Evolutionary conservation across 345 rosid genomes (phyloP).

Genomic region (Erucastrum elatum): DNA sequence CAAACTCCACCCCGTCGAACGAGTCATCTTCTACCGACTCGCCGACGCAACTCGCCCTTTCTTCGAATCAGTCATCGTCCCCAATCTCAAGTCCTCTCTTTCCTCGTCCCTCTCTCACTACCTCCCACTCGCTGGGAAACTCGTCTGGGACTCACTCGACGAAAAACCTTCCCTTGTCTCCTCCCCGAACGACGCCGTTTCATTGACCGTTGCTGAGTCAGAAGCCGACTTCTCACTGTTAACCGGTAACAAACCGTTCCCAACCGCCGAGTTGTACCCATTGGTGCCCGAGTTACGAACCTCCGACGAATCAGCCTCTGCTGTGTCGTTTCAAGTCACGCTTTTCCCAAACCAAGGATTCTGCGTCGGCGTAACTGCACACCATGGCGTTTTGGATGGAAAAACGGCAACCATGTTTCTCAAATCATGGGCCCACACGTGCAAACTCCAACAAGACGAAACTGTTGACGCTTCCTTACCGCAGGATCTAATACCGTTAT

Average conservation of each 20-base stretch:
- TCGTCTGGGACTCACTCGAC: neutral
- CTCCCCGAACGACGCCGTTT: neutral
- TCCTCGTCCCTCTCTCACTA: neutral
- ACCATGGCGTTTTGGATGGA: neutral
- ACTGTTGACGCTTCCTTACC: neutral
- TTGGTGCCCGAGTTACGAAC: neutral
- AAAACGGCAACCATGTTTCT: neutral
- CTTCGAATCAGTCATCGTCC: neutral
- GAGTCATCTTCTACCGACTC: slow-evolving; percentile 44
- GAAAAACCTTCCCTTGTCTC: neutral
- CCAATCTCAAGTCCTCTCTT: neutral
- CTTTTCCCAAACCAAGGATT: neutral
- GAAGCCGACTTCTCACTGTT: neutral
- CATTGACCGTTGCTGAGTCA: neutral
- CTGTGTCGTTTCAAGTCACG: neutral
- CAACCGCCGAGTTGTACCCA: neutral
- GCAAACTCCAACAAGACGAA: neutral
- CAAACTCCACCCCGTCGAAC: slow-evolving; percentile 33
- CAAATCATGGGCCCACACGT: neutral
- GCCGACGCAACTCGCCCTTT: slow-evolving; percentile 17
- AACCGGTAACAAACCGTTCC: neutral
- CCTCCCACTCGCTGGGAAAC: neutral
- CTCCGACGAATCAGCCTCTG: neutral
- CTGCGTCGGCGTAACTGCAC: neutral
- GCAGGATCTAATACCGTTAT: neutral